phyloP scores from a whole-genome alignment of 2,329 filamentous ascomycete species.

The Sporothrix humicola region DNA sequence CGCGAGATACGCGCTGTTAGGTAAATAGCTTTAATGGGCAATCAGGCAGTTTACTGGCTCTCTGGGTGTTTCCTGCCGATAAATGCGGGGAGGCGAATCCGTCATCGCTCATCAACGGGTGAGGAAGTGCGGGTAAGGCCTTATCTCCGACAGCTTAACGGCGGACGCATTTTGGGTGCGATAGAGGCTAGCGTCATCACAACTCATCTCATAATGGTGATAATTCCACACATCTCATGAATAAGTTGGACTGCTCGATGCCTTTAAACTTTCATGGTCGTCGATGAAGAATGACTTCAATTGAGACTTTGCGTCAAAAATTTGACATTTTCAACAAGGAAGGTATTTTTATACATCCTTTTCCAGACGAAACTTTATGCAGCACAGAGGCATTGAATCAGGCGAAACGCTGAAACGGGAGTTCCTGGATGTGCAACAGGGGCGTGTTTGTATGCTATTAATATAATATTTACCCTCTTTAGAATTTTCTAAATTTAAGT shows the following conservation, averaged over 20 bases:
- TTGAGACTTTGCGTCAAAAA: neutral
- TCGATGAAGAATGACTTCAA: neutral
- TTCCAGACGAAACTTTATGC: slow-evolving; percentile 12
- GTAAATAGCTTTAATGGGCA: neutral
- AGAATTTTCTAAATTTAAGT: no score
- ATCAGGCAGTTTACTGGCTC: neutral
- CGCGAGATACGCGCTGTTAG: neutral
- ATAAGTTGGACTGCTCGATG: neutral
- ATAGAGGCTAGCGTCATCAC: neutral
- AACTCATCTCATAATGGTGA: neutral
- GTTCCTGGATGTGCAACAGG: slow-evolving; percentile 22
- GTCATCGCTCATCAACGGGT: slow-evolving; percentile 14
- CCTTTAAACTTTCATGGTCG: neutral
- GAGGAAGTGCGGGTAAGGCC: neutral
- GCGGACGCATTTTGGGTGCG: neutral
- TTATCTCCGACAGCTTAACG: slow-evolving; percentile 31
- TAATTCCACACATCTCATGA: neutral
- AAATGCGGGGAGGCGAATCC: slow-evolving; percentile 22
- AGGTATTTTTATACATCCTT: neutral
- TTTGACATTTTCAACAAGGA: neutral
- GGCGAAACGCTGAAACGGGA: slow-evolving; percentile 28
- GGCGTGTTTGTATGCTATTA: slow-evolving; percentile 19
- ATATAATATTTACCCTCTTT: neutral
- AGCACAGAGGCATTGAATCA: slow-evolving; percentile 17
- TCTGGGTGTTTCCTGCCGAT: slow-evolving; percentile 4